Base-by-base conservation (phyloP, 2,329 filamentous ascomycete species). In the Sarocladium brachiariae region DNA sequence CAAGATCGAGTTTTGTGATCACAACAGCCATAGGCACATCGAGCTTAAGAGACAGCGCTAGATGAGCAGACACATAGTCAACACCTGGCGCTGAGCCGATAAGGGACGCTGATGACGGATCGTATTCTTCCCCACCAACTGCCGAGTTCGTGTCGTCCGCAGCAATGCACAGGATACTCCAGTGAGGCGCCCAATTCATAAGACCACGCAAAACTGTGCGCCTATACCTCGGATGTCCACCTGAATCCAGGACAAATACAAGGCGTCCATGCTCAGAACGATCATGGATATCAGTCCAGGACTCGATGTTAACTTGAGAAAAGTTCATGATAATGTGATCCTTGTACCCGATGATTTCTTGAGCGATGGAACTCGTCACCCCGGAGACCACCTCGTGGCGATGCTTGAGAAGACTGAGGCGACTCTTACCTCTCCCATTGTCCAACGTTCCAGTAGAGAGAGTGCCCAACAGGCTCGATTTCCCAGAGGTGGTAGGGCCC, bases 141-240 rank as follows among this genome's bases (percentile, higher is more conserved):
- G 30, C 50, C 41, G 3, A 61, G 57, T 3, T 81, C 10, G 77
- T 74, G 55, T 86, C 86, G 60, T 93, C 87, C 31, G 89, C 89
- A 43, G 89, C 83, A 54, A 97, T 82, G 58, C 95, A 96, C 2
- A 97, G 75, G 19, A 96, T 67, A 1, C 88, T 90, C 85, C 93
- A 99, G 63, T 97, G 90, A 8, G 93, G 93, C 33, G 88, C 87
- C 91, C 93, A 97, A 41, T 91, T 93, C 55, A 99, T 78, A n/a
- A 99, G 74, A 1, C 91, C 90, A 53, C 92, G 81, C 50, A 97
- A 74, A 2, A 89, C 92, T 5, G 92, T 97, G 51, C 93, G 84
- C 45, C 90, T 81, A 66, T 93, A 99, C 39, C 90, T 83, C 33
- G 91, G 86, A 56, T 95, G 88, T 0, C 93, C 93, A 14, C 92